Base-by-base conservation (phyloP, 2,329 filamentous ascomycete species). In the Colletotrichum zoysiae region DNA sequence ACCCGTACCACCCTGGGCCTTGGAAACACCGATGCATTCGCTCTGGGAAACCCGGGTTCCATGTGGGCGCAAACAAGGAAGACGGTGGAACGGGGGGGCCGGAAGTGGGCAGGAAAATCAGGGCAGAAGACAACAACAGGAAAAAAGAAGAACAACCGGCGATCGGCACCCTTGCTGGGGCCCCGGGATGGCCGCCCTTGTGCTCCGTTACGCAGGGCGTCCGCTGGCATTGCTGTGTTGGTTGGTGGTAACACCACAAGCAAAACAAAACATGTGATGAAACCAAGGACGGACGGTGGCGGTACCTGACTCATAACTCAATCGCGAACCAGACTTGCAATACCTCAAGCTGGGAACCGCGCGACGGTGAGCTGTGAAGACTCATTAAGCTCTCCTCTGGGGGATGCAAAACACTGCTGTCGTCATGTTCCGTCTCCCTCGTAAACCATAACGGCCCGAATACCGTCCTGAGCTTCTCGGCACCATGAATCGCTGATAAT, bases 241-340 rank as follows among this genome's bases (percentile, higher is more conserved):
- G 12, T 35, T 14, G 30, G 20, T 46, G 58, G 55, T 60, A 50
- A 16, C 50, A 56, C 46, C 16, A 5, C 65, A 72, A 71, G 69
- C 65, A 71, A 70, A 71, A 71, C 65, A 71, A 65, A 64, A 60
- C 46, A 65, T 63, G 59, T 65, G 59, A 63, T 69, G 70, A 65
- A 69, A 71, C 69, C 62, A 14, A 44, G 30, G 30, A n/a, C 12
- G 42, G 40, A n/a, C 33, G n/a, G 40, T 12, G 44, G 50, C 53
- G 57, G 46, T 48, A n/a, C 46, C 51, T 72, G 70, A 65, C 65
- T 72, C 70, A 23, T 20, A 58, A 30, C 30, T 14, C 35, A 12
- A 68, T 64, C 55, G 59, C 59, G 59, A 50, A 56, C 59, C 48
- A 16, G 3, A 33, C 23, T 42, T 64, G 65, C 46, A 40, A 60